Evolutionary conservation across 2,329 filamentous ascomycete genomes (phyloP).

Genomic region (Monilinia laxa): DNA sequence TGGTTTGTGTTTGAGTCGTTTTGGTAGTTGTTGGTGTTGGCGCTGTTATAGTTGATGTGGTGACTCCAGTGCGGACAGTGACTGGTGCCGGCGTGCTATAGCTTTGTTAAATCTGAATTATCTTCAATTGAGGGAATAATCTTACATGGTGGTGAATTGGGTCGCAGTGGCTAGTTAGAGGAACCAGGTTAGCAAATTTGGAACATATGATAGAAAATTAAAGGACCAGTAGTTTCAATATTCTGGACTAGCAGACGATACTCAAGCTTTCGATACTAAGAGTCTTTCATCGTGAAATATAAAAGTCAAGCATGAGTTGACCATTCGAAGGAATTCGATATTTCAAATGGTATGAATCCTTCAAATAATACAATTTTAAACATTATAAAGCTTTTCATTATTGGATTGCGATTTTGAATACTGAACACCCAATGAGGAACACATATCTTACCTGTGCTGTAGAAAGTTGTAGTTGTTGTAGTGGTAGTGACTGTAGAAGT

Average conservation of each 20-base stretch:
- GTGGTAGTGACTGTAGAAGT: constrained; percentile 17
- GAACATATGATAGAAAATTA: too few species aligned
- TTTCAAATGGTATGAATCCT: neutral
- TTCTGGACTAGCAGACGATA: too few species aligned
- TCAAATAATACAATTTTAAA: too few species aligned
- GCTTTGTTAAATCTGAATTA: neutral
- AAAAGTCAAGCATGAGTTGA: too few species aligned
- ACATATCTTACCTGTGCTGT: constrained; percentile 16
- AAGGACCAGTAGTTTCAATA: too few species aligned
- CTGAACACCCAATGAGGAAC: too few species aligned
- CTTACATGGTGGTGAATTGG: constrained; percentile 14
- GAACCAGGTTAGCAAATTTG: neutral
- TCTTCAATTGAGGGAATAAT: accelerated
- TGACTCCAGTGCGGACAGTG: constrained; percentile 10
- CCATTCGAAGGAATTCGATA: neutral
- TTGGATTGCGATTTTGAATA: too few species aligned
- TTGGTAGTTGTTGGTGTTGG: constrained; percentile 18
- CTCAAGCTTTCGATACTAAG: too few species aligned
- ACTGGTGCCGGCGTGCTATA: constrained; percentile 19
- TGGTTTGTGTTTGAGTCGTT: neutral
- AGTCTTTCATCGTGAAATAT: too few species aligned
- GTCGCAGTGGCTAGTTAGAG: constrained; percentile 13
- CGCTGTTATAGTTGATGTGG: constrained; percentile 13
- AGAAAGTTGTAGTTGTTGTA: constrained; percentile 18
- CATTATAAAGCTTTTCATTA: too few species aligned